phyloP scores from a whole-genome alignment of 2,329 filamentous ascomycete species.

The Rutstroemia sp. region DNA sequence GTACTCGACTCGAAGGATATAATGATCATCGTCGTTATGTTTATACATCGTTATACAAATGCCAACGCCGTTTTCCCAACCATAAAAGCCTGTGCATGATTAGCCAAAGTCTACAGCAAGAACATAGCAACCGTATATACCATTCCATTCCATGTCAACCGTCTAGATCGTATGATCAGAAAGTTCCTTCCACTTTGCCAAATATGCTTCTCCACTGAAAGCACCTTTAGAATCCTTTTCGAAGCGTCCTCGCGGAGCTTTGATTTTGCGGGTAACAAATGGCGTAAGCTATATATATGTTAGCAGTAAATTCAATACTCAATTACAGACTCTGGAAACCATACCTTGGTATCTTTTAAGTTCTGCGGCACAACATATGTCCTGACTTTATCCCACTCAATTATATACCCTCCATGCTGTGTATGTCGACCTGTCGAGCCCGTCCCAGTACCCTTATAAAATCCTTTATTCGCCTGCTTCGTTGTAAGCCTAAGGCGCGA shows the following conservation, averaged over 20 bases:
- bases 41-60: conserved; percentile 12
- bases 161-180: conserved; percentile 4
- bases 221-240: conserved; percentile 46
- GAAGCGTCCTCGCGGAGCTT: conserved; percentile 46
- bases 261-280: conserved; percentile 61
- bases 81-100: conserved; percentile 1
- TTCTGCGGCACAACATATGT: conserved; percentile 76
- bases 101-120: neutral
- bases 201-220: conserved; percentile 53
- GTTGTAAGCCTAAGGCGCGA: conserved; percentile 78
- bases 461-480: conserved; percentile 87
- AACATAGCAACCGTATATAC: neutral
- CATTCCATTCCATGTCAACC: neutral
- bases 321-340: conserved; percentile 14
- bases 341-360: conserved; percentile 65
- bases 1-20: neutral
- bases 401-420: conserved; percentile 72
- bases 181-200: conserved; percentile 54
- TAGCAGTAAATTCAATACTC: neutral
- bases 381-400: conserved; percentile 83
- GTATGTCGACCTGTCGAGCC: conserved; percentile 83
- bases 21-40: conserved; percentile 8
- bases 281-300: conserved; percentile 60
- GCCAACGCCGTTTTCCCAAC: conserved; percentile 11
- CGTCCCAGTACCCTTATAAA: conserved; percentile 92